A percentile compares a stretch with the other conserved stretches of the same genome.
Evolutionary conservation across 2,329 filamentous ascomycete genomes (phyloP).

Genomic region (Sarocladium oryzae): DNA sequence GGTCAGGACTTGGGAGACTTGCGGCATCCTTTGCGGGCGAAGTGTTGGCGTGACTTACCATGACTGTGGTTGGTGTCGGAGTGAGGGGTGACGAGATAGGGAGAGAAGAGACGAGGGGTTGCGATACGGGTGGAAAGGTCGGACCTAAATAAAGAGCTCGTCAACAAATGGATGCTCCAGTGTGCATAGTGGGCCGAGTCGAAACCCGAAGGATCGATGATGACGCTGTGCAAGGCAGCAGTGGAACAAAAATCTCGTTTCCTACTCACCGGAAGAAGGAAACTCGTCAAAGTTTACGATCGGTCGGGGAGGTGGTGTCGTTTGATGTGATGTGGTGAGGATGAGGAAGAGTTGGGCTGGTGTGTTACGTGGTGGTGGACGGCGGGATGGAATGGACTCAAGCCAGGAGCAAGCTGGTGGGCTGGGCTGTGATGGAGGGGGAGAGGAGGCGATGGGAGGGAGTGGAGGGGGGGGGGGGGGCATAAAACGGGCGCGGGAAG

Average conservation of each 20-base stretch:
- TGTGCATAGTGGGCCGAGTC: background rate
- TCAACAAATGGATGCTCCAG: background rate
- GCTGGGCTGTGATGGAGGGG: background rate
- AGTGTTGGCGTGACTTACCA: conserved; percentile 27
- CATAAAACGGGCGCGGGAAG: background rate
- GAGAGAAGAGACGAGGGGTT: conserved; percentile 8
- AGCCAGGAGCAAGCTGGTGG: no score
- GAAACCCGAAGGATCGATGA: background rate
- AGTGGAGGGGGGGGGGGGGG: background rate
- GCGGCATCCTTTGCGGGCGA: conserved; percentile 7
- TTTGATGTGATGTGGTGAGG: conserved; percentile 3
- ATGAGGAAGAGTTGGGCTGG: conserved; percentile 8
- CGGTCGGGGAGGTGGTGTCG: background rate
- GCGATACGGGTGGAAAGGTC: conserved; percentile 1
- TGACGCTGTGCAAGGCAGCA: background rate
- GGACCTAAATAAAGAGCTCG: conserved; percentile 10
- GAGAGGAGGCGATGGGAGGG: background rate
- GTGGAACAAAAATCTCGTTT: background rate
- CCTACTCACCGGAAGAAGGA: background rate
- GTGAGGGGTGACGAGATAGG: conserved; percentile 10
- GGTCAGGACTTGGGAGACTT: conserved; percentile 9
- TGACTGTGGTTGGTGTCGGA: conserved; percentile 28
- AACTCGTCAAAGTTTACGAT: background rate
- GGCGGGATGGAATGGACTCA: conserved; percentile 3
- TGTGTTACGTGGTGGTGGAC: background rate